These are phyloP conservation scores for Cryphonectria radicalis DNA, from an alignment of 2,329 filamentous ascomycete species.

Conservation along the genomic window DNA sequence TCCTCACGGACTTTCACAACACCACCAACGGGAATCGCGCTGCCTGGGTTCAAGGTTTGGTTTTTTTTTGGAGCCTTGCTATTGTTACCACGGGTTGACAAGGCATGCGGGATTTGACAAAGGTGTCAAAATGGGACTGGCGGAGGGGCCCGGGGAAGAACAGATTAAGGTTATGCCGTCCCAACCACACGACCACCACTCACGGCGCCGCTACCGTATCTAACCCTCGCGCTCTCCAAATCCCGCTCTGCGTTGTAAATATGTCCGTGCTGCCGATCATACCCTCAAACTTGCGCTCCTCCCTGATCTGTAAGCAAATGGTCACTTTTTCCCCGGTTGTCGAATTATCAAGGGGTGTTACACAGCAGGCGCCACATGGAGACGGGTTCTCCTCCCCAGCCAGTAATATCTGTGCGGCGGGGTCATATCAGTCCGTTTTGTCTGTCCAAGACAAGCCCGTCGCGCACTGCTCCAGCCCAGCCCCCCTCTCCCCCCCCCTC, in stretches of 20 bases:
- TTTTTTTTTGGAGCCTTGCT: not conserved
- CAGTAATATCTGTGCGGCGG: not conserved
- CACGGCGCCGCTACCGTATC: not conserved
- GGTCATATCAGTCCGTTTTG: not conserved
- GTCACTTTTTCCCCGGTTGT: not conserved
- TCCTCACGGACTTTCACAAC: not conserved
- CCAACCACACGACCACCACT: not conserved
- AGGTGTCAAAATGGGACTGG: not conserved
- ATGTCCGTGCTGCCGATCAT: not conserved
- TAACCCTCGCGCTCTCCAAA: not conserved
- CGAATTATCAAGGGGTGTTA: not conserved
- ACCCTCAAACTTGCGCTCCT: not conserved
- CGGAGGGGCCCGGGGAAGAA: not conserved
- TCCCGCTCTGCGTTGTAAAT: not conserved
- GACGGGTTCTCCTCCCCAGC: not conserved
- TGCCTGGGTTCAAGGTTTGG: not conserved
- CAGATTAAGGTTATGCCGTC: not conserved
- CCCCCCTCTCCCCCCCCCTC: not conserved
- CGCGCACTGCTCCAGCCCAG: not conserved
- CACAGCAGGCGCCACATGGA: not conserved
- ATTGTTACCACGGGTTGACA: not conserved
- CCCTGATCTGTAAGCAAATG: not conserved
- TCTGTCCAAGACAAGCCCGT: not conserved
- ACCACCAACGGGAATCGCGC: constrained; percentile 1
- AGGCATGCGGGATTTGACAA: not conserved